These are phyloP conservation scores for Torulaspora delbrueckii DNA, from an alignment of 805 yeast genomes.

Conservation along the genomic window DNA sequence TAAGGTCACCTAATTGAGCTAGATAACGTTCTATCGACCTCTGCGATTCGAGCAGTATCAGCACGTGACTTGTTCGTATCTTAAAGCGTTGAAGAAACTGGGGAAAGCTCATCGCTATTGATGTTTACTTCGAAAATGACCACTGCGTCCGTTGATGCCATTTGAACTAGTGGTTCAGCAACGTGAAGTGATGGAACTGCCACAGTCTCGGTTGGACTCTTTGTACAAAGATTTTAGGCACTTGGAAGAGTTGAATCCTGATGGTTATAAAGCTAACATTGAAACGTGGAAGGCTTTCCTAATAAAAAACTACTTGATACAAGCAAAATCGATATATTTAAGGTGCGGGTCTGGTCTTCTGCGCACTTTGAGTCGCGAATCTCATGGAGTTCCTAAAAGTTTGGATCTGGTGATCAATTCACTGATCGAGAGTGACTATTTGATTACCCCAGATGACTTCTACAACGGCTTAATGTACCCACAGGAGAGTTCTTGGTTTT, in stretches of 20 bases:
- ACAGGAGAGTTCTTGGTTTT: constrained; percentile 1
- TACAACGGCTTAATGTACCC: constrained; percentile 11
- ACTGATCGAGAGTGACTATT: constrained; percentile 27
- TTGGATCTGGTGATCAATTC: constrained; percentile 36
- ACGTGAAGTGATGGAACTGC: constrained; percentile 13
- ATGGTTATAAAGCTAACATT: constrained; percentile 41
- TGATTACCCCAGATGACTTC: constrained; percentile 30
- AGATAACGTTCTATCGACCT: too few relatives aligned
- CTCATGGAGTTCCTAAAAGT: constrained; percentile 36
- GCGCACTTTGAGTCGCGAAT: constrained; percentile 25
- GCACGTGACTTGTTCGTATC: neutral
- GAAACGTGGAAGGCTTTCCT: constrained; percentile 37
- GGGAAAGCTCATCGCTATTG: neutral
- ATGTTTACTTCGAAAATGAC: neutral
- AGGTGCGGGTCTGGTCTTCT: constrained; percentile 28
- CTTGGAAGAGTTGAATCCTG: constrained; percentile 37
- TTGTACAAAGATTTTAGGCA: constrained; percentile 39
- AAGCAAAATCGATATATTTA: constrained; percentile 17
- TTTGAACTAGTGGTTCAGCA: neutral
- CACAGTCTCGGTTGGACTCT: constrained; percentile 37
- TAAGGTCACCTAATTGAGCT: neutral
- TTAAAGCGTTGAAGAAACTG: neutral
- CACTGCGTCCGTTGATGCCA: neutral
- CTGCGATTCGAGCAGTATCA: too few relatives aligned
- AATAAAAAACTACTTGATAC: constrained; percentile 6